phyloP scores from a whole-genome alignment of 306 rosid species.

The Acmispon strigosus region DNA sequence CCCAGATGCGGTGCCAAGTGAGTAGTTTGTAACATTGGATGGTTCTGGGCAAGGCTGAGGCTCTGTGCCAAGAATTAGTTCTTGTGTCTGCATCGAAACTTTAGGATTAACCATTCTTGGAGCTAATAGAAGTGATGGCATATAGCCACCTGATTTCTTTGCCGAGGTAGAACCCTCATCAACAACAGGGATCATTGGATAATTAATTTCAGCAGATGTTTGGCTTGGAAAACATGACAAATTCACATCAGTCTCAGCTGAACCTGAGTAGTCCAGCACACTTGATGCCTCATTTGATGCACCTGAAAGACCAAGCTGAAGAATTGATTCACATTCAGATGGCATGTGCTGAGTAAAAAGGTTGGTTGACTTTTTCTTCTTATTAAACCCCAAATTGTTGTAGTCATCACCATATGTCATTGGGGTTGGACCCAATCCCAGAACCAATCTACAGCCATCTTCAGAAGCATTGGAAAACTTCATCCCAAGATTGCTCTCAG shows the following conservation, averaged over 20 bases:
- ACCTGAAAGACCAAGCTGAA: conserved; percentile 91
- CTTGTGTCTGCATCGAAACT: conserved; percentile 35
- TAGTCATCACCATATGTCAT: conserved; percentile 58
- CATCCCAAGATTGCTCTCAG: conserved; percentile 36
- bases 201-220: conserved; percentile 39
- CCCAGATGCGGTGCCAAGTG: conserved; percentile 40
- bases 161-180: conserved; percentile 95
- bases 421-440: conserved; percentile 93
- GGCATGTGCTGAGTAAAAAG: conserved; percentile 37
- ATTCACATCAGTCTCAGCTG: conserved; percentile 47
- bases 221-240: conserved; percentile 36
- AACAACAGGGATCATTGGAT: conserved; percentile 49
- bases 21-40: conserved; percentile 42
- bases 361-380: conserved; percentile 38
- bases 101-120: conserved; percentile 51
- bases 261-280: conserved; percentile 50
- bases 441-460: conserved; percentile 85
- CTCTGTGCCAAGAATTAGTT: conserved; percentile 31
- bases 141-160: conserved; percentile 86
- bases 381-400: conserved; percentile 33
- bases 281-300: conserved; percentile 59
- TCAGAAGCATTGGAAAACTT: conserved; percentile 48
- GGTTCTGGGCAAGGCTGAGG: conserved; percentile 42
- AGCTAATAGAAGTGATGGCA: conserved; percentile 90
- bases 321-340: conserved; percentile 65